A percentile compares a stretch with the other conserved stretches of the same genome.
Evolutionary conservation across 1,139 yeast species (phyloP).

Genomic region (Suhomyces taliae): DNA sequence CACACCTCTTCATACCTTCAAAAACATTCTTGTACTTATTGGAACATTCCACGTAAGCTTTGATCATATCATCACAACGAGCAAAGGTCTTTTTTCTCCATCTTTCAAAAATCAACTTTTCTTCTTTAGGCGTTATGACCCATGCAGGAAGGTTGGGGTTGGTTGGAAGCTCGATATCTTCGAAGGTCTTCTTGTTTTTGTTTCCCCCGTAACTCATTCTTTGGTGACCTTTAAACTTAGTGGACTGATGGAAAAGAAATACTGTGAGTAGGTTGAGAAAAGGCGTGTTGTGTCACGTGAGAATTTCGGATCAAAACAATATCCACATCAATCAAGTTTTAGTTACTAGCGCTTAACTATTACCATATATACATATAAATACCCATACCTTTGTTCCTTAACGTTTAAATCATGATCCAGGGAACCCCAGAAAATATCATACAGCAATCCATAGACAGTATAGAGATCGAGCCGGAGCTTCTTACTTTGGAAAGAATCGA

Average conservation of each 20-base stretch:
- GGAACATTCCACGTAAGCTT: slow-evolving; percentile 44
- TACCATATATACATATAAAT: no score
- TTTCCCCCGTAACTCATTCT: slow-evolving; percentile 16
- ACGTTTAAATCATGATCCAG: slow-evolving; percentile 21
- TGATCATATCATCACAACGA: slow-evolving; percentile 67
- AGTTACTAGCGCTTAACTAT: no score
- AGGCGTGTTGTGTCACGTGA: background rate
- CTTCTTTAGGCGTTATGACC: slow-evolving; percentile 86
- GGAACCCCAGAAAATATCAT: slow-evolving; percentile 40
- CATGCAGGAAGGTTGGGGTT: slow-evolving; percentile 67
- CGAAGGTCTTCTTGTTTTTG: slow-evolving; percentile 34
- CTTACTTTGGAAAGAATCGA: slow-evolving; percentile 49
- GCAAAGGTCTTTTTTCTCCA: slow-evolving; percentile 76
- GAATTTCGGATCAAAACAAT: background rate
- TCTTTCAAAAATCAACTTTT: slow-evolving; percentile 72
- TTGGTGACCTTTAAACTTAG: background rate
- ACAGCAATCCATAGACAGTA: slow-evolving; percentile 24
- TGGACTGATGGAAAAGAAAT: slow-evolving; percentile 1
- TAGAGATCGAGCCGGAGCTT: slow-evolving; percentile 44
- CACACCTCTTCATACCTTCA: slow-evolving; percentile 60
- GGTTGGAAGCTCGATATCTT: slow-evolving; percentile 42
- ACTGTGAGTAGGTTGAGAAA: no score
- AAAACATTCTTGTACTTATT: slow-evolving; percentile 47
- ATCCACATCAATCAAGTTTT: no score
- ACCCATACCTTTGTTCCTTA: background rate